Conservation (phyloP, 345 rosid species). For the Odontarrhena argentea region DNA sequence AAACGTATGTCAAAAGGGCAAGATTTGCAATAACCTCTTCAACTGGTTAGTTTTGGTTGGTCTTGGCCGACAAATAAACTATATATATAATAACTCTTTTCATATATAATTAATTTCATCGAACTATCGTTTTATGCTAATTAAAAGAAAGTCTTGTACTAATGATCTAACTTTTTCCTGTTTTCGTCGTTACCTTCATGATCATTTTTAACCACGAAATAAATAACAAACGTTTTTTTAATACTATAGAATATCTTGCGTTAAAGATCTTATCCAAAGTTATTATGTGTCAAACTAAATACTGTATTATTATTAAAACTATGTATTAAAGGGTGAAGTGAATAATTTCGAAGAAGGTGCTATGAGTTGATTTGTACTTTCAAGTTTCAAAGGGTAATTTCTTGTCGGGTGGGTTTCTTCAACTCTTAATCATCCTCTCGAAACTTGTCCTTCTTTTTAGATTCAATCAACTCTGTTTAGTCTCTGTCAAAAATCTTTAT, state of each 20-base stretch:
- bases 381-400: constrained; percentile 9
- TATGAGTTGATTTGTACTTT: constrained; percentile 8
- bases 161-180: background rate
- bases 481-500: constrained; percentile 11
- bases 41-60: constrained; percentile 8
- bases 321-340: constrained; percentile 18
- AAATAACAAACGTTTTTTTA: background rate
- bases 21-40: background rate
- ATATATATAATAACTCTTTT: background rate
- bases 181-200: background rate
- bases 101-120: background rate
- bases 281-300: background rate
- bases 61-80: background rate
- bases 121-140: background rate
- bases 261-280: constrained; percentile 18
- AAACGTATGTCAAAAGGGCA: background rate
- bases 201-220: background rate
- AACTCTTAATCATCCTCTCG: background rate
- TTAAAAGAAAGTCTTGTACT: background rate
- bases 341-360: constrained; percentile 34
- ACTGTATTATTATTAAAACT: background rate
- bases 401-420: constrained; percentile 29
- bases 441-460: constrained; percentile 26
- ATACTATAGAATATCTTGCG: background rate
- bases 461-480: constrained; percentile 14